These are phyloP conservation scores for Citrus unshiu DNA, from an alignment of 345 rosid genomes.

Conservation along the genomic window DNA sequence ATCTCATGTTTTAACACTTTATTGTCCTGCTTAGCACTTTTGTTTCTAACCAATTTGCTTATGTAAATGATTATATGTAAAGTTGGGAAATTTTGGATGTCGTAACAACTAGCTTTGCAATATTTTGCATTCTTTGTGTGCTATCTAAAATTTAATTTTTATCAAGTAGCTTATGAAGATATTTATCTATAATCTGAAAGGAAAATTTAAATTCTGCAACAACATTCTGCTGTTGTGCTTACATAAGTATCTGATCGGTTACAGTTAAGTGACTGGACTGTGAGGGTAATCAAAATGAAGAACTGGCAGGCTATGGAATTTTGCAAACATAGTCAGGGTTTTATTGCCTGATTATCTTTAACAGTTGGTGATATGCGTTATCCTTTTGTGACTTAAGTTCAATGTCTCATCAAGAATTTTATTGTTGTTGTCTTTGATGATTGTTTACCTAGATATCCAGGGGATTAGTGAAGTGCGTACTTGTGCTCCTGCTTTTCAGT, in stretches of 20 bases:
- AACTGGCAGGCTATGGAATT: background rate
- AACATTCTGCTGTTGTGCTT: conserved; percentile 2
- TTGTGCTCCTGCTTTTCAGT: background rate
- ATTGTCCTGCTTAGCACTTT: background rate
- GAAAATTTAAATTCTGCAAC: background rate
- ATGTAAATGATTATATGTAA: conserved; percentile 4
- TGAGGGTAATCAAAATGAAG: background rate
- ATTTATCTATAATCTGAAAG: background rate
- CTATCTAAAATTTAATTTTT: background rate
- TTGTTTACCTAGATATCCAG: background rate
- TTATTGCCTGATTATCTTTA: background rate
- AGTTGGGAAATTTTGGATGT: background rate
- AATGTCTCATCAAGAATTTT: background rate
- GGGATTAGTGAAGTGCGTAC: background rate
- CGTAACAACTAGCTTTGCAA: background rate
- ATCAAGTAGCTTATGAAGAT: conserved; percentile 8
- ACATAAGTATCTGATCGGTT: background rate
- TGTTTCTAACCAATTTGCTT: background rate
- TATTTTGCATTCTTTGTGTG: background rate
- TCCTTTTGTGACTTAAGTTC: background rate
- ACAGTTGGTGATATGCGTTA: background rate
- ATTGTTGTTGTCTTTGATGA: background rate
- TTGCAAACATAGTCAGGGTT: background rate
- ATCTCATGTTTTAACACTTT: background rate
- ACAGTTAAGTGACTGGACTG: background rate